Evolutionary conservation across 2,329 filamentous ascomycete genomes (phyloP).

Genomic region (Calonectria pauciramosa): DNA sequence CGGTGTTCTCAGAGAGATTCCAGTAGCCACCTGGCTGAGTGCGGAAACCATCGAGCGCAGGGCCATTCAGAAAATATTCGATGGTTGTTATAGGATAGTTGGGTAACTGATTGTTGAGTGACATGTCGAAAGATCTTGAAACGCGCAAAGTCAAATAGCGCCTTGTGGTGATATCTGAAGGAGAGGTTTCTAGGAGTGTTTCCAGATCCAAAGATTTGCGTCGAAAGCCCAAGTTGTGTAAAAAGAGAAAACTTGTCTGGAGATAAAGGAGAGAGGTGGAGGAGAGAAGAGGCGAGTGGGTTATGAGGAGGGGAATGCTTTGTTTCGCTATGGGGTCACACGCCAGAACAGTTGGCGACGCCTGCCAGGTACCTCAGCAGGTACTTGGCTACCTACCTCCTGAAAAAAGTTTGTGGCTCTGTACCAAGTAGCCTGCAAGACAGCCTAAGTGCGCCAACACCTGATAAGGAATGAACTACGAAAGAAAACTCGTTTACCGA

Average conservation of each 20-base stretch:
- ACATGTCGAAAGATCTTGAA: not conserved
- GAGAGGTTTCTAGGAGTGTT: not conserved
- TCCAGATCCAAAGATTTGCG: not conserved
- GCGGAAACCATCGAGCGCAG: not conserved
- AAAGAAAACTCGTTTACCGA: not conserved
- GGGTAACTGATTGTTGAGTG: not conserved
- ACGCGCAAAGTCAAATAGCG: not conserved
- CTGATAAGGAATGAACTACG: not conserved
- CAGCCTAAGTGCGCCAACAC: not conserved
- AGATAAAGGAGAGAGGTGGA: not conserved
- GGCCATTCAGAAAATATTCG: not conserved
- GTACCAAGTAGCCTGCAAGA: not conserved
- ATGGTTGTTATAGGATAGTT: not conserved
- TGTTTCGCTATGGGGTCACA: not conserved
- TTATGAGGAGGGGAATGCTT: not conserved
- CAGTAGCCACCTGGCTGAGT: not conserved
- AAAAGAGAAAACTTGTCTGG: not conserved
- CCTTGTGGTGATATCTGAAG: not conserved
- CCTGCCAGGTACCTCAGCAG: not conserved
- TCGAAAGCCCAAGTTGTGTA: not conserved
- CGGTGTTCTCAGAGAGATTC: not conserved
- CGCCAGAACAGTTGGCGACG: not conserved
- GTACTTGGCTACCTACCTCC: not conserved
- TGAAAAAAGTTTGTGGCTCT: not conserved
- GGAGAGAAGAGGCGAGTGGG: not conserved